Conservation (phyloP, 2,329 filamentous ascomycete genomes). For the Cytospora mali region DNA sequence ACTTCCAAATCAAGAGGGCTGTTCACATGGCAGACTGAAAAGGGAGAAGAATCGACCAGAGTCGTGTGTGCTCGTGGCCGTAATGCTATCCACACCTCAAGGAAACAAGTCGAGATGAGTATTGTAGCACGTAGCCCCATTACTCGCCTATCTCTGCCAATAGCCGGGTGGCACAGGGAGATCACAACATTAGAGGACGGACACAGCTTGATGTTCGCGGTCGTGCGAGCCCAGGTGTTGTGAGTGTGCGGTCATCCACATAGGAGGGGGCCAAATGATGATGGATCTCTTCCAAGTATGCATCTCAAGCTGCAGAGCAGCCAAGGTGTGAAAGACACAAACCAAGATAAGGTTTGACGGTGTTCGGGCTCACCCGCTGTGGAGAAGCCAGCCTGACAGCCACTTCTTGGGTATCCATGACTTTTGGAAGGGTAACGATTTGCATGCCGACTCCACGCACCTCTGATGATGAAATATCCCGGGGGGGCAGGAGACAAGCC, state of each 20-base stretch:
- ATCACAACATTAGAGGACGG: background rate
- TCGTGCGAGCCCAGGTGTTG: background rate
- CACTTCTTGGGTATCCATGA: background rate
- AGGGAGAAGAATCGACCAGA: background rate
- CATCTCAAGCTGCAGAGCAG: background rate
- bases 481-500: background rate
- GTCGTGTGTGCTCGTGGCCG: background rate
- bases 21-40: background rate
- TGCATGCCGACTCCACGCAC: background rate
- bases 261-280: background rate
- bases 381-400: background rate
- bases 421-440: too few relatives aligned
- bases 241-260: background rate
- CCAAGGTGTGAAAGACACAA: background rate
- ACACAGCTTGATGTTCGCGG: background rate
- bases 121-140: background rate
- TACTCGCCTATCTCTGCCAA: slow-evolving; percentile 10
- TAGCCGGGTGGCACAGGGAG: background rate
- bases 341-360: background rate
- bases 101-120: background rate
- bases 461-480: background rate
- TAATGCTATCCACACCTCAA: background rate
- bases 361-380: background rate
- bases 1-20: slow-evolving; percentile 5
- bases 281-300: background rate